Conservation (phyloP, 2,329 filamentous ascomycete species). For the Penicillium decumbens region DNA sequence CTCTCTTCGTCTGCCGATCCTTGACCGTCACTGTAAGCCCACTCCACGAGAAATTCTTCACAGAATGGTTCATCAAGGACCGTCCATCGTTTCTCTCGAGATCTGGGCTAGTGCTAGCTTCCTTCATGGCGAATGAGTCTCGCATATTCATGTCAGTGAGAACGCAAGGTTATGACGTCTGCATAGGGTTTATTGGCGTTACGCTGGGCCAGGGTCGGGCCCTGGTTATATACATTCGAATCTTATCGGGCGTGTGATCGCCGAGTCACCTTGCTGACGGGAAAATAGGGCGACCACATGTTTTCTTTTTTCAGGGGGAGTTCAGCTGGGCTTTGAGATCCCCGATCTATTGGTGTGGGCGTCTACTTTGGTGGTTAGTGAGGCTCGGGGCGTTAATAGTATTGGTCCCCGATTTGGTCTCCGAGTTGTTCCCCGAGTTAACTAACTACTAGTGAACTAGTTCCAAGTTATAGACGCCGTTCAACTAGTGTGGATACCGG, state of each 20-base stretch:
- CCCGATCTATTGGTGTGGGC: neutral
- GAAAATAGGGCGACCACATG: neutral
- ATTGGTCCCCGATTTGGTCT: too few species aligned
- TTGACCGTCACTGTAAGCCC: slow-evolving; percentile 67
- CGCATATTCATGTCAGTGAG: slow-evolving; percentile 3
- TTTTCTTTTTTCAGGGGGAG: too few species aligned
- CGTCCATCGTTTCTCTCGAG: slow-evolving; percentile 30
- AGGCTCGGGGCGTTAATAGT: too few species aligned
- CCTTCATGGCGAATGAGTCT: neutral
- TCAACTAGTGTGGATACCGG: neutral
- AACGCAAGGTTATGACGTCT: too few species aligned
- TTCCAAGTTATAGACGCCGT: neutral
- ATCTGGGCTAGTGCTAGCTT: slow-evolving; percentile 25
- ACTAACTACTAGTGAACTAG: neutral
- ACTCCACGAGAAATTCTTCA: slow-evolving; percentile 63
- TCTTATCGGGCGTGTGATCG: neutral
- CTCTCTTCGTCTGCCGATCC: slow-evolving; percentile 61
- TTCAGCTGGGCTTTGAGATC: neutral
- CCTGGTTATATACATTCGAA: neutral
- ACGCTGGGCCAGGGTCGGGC: neutral
- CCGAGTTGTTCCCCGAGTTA: neutral
- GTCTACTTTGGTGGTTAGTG: neutral
- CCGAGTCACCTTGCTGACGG: neutral
- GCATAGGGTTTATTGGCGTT: too few species aligned
- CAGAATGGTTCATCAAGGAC: slow-evolving; percentile 53